These are phyloP conservation scores for Boletus rubroflammeus DNA, from an alignment of 768 basidiomycete genomes.

Conservation along the genomic window DNA sequence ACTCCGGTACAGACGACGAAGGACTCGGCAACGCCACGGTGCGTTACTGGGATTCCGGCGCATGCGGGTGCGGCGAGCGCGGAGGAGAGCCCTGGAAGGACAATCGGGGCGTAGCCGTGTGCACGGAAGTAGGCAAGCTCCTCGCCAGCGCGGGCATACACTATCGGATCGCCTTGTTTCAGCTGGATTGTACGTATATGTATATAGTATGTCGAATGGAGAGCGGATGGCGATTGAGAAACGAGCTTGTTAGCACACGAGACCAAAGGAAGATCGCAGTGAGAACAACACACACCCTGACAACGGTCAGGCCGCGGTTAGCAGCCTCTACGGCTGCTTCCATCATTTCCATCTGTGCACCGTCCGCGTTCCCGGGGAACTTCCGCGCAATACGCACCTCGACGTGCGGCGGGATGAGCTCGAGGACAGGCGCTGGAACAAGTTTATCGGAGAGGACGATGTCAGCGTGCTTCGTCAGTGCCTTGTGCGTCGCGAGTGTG, in stretches of 20 bases:
- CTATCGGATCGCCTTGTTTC: constrained; percentile 96
- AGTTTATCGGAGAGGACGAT: constrained; percentile 95
- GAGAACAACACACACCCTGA: constrained; percentile 55
- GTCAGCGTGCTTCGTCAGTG: constrained; percentile 76
- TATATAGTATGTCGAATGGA: neutral
- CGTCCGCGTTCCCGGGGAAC: constrained; percentile 96
- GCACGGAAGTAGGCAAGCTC: constrained; percentile 90
- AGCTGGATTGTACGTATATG: constrained; percentile 44
- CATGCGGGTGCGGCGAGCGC: constrained; percentile 88
- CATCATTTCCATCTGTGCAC: constrained; percentile 94
- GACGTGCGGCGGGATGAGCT: constrained; percentile 68
- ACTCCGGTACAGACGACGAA: constrained; percentile 94
- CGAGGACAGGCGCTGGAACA: constrained; percentile 84
- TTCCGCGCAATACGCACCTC: constrained; percentile 90
- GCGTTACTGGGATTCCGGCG: constrained; percentile 90
- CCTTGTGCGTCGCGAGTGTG: constrained; percentile 79
- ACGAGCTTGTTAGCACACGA: neutral
- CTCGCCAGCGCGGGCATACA: constrained; percentile 93
- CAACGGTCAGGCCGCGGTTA: constrained; percentile 73
- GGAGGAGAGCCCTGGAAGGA: constrained; percentile 88
- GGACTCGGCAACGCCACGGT: constrained; percentile 89
- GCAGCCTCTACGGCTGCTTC: constrained; percentile 84
- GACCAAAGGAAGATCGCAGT: neutral
- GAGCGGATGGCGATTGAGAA: neutral
- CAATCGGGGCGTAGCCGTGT: constrained; percentile 76